Conservation (phyloP, 2,329 filamentous ascomycete species). For the Colletotrichum nymphaeae region DNA sequence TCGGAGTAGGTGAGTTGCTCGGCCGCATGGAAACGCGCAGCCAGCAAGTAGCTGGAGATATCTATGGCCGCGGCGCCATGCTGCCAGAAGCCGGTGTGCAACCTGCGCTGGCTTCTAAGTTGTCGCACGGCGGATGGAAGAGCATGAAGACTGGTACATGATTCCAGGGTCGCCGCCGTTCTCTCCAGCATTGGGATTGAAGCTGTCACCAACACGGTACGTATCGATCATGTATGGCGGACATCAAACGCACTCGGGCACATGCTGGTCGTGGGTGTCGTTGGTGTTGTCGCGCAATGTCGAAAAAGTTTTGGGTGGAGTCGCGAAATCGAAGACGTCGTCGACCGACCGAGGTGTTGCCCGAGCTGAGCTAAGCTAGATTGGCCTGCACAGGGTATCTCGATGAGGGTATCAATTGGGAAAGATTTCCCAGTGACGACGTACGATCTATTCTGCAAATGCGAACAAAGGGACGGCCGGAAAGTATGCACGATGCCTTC, state of each 20-base stretch:
- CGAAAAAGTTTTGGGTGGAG: constrained; percentile 31
- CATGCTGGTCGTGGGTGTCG: constrained; percentile 19
- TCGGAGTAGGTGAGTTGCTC: constrained; percentile 37
- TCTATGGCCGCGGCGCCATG: constrained; percentile 64
- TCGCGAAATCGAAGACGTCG: constrained; percentile 21
- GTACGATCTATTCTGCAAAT: not conserved
- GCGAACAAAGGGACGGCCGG: not conserved
- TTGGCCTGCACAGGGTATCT: not conserved
- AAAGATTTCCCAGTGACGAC: not conserved
- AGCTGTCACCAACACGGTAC: constrained; percentile 15
- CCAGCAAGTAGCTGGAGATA: constrained; percentile 51
- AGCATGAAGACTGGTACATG: constrained; percentile 65
- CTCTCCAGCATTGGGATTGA: constrained; percentile 65
- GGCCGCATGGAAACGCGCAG: constrained; percentile 40
- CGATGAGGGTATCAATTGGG: not conserved
- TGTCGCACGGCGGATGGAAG: constrained; percentile 51
- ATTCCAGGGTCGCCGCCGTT: constrained; percentile 66
- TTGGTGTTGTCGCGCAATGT: constrained; percentile 14
- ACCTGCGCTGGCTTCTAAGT: constrained; percentile 53
- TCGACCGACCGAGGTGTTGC: constrained; percentile 7
- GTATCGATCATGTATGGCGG: constrained; percentile 23
- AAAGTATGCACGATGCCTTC: not conserved
- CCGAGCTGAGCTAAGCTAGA: not conserved
- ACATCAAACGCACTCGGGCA: not conserved
- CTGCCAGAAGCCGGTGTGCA: constrained; percentile 65